These are phyloP conservation scores for Marasmius fiardii DNA, from an alignment of 1,284 basidiomycete genomes.

Conservation along the genomic window DNA sequence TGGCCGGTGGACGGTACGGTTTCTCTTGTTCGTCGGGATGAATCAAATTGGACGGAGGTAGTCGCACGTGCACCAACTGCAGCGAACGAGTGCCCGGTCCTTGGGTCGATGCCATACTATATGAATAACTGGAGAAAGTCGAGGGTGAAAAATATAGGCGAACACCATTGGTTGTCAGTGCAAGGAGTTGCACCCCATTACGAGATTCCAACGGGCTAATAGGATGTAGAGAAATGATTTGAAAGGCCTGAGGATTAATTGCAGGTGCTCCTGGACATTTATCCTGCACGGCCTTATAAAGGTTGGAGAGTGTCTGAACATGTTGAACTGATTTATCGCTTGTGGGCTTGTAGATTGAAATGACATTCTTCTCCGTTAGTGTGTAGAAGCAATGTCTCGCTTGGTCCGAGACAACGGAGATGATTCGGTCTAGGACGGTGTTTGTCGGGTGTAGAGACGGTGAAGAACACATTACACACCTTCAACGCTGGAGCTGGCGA, in stretches of 20 bases:
- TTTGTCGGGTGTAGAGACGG: constrained; percentile 9
- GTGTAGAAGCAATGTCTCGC: constrained; percentile 73
- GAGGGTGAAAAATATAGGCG: constrained; percentile 77
- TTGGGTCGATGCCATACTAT: constrained; percentile 27
- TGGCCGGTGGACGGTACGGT: constrained; percentile 39
- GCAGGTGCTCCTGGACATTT: constrained; percentile 73
- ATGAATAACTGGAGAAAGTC: constrained; percentile 40
- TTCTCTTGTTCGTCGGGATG: constrained; percentile 70
- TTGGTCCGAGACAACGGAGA: constrained; percentile 62
- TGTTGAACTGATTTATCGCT: constrained; percentile 65
- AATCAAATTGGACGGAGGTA: constrained; percentile 73
- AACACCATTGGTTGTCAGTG: constrained; percentile 75
- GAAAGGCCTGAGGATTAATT: constrained; percentile 64
- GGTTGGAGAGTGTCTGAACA: constrained; percentile 62
- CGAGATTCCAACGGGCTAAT: constrained; percentile 62
- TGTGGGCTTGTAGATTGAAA: constrained; percentile 63
- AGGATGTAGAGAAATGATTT: constrained; percentile 62
- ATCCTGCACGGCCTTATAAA: constrained; percentile 70
- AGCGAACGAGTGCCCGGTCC: constrained; percentile 44
- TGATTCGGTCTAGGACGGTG: constrained; percentile 56
- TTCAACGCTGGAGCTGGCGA: constrained; percentile 55
- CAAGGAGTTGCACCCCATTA: constrained; percentile 70
- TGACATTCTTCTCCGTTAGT: constrained; percentile 64
- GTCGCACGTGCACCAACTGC: constrained; percentile 72
- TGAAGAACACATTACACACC: constrained; percentile 36